Percentiles rank a stretch among this genome's conserved stretches.
Conservation (phyloP, 1,284 basidiomycete species). For the Ganoderma meredithae region DNA sequence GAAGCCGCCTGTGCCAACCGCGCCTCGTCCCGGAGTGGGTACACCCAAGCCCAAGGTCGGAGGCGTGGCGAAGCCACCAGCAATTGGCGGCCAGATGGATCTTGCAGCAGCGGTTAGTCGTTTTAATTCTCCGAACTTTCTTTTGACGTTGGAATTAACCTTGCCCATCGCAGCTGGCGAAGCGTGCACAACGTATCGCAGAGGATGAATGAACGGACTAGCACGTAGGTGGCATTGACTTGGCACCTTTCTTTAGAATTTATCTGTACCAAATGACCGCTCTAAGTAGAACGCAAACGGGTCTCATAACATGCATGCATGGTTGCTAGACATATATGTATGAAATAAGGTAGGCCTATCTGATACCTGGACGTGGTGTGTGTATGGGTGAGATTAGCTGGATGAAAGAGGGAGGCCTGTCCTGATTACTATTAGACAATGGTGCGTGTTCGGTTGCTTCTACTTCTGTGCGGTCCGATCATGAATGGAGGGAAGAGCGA, state of each 20-base stretch:
- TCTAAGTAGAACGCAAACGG: slow-evolving; percentile 8
- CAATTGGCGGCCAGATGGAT: slow-evolving; percentile 75
- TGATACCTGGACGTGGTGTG: slow-evolving; percentile 32
- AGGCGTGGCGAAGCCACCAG: slow-evolving; percentile 47
- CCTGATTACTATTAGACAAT: slow-evolving; percentile 24
- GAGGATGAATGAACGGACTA: slow-evolving; percentile 45
- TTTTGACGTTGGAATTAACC: slow-evolving; percentile 21
- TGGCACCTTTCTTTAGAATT: neutral
- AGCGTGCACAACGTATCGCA: slow-evolving; percentile 68
- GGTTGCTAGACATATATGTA: slow-evolving; percentile 30
- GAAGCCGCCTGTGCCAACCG: slow-evolving; percentile 68
- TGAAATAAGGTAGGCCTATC: slow-evolving; percentile 31
- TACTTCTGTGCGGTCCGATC: slow-evolving; percentile 2
- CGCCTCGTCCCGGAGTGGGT: slow-evolving; percentile 53
- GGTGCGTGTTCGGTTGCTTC: slow-evolving; percentile 9
- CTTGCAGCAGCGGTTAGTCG: slow-evolving; percentile 80
- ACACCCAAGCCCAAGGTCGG: slow-evolving; percentile 37
- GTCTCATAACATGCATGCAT: slow-evolving; percentile 23
- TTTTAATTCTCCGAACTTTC: slow-evolving; percentile 13
- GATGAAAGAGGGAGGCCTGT: slow-evolving; percentile 24
- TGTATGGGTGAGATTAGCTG: slow-evolving; percentile 36
- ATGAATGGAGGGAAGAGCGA: slow-evolving; percentile 6
- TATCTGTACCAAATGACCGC: neutral
- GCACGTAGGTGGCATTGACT: neutral
- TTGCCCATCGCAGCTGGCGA: slow-evolving; percentile 62